Evolutionary conservation across 768 basidiomycete species (phyloP), one percentile per base, ranked within the genome.

Genomic region (Boletus reticuloceps): DNA sequence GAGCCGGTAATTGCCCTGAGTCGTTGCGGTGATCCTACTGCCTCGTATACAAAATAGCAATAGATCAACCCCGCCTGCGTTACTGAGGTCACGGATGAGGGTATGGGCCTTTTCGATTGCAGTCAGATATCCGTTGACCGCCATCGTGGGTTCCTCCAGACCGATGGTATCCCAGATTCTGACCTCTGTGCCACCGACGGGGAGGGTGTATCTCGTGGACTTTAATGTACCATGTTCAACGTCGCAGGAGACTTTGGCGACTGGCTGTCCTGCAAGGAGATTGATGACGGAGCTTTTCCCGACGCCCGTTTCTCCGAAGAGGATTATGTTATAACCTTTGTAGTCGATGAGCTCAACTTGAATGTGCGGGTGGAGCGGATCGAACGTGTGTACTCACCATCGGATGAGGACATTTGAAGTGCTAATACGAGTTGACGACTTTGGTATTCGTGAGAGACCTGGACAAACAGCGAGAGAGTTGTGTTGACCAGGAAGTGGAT

Each of bases 201-300:
- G 13, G 42, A 69, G 53, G n/a, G 37, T 22, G 50, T 77, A 69
- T 8, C 53, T 53, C 5, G 54, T 63, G 43, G 60, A 68, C 17
- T 68, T 49, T 25, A 78, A 60, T 8, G 75, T 77, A 45, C 72
- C 70, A 16, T 70, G 69, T 19, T 62, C 60, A 8, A 64, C 69
- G 27, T 67, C 69, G 19, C 65, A 68, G 9, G 75, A 76, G 17
- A 69, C 63, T 11, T 46, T 48, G 1, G 75, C 77, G 16, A 63
- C 36, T 1, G 63, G 52, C 3, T 52, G 16, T 29, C 66, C 70
- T 25, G 65, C 64, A n/a, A 79, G 56, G 63, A 79, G 69, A 61
- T 79, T 79, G 54, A 79, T 65, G 40, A 78, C 65, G 17, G 75
- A 76, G 50, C 79, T 79, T 53, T 79, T 79, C 14, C 74, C 73